Evolutionary conservation across 805 yeast genomes (phyloP).

Genomic region (Priceomyces medius): DNA sequence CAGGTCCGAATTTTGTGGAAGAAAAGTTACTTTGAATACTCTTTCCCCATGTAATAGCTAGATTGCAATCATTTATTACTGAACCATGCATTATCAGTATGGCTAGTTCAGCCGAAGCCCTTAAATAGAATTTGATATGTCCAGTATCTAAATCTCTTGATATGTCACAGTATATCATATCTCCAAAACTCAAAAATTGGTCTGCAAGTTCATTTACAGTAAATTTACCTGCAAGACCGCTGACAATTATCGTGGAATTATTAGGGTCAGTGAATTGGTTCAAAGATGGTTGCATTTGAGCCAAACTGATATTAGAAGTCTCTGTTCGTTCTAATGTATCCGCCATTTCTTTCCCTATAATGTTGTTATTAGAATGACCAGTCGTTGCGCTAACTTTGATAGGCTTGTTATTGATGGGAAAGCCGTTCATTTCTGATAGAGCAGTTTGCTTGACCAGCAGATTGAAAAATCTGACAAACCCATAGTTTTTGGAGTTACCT

Average conservation of each 20-base stretch:
- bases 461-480: constrained; percentile 76
- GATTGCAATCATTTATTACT: constrained; percentile 26
- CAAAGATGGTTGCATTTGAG: constrained; percentile 53
- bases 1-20: constrained; percentile 6
- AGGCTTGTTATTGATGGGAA: constrained; percentile 66
- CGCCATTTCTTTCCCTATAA: constrained; percentile 5
- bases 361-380: constrained; percentile 21
- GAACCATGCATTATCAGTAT: constrained; percentile 31
- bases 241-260: constrained; percentile 73
- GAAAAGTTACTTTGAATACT: constrained; percentile 11
- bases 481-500: constrained; percentile 77
- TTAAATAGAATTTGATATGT: constrained; percentile 24
- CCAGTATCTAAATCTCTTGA: constrained; percentile 22
- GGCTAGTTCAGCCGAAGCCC: constrained; percentile 40
- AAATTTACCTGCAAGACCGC: constrained; percentile 59
- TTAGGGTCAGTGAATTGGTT: constrained; percentile 74
- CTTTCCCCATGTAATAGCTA: constrained; percentile 33
- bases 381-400: constrained; percentile 63
- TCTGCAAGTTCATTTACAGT: constrained; percentile 61
- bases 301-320: constrained; percentile 19
- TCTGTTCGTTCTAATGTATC: constrained; percentile 11
- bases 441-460: constrained; percentile 72
- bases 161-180: constrained; percentile 25
- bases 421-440: constrained; percentile 78
- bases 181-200: constrained; percentile 66